These are phyloP conservation scores for Elsinoe fawcettii DNA, from an alignment of 2,329 filamentous ascomycete genomes.

Conservation along the genomic window DNA sequence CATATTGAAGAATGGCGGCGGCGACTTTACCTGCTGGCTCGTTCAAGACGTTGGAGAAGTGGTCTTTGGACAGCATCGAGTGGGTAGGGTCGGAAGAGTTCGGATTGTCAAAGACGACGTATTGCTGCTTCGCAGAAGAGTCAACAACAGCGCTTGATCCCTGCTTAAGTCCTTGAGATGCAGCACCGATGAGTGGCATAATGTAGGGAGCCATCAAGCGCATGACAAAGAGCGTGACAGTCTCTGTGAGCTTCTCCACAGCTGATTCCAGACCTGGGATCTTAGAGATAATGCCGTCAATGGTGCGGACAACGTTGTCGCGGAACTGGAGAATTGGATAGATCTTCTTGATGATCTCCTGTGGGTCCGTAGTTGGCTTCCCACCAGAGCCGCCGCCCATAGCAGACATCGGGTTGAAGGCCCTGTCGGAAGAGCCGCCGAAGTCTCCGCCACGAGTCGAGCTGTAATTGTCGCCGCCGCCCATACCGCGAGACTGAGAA, in stretches of 20 bases:
- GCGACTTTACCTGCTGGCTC: slow-evolving; percentile 43
- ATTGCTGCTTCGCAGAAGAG: slow-evolving; percentile 43
- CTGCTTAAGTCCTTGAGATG: slow-evolving; percentile 74
- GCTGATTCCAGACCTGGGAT: slow-evolving; percentile 82
- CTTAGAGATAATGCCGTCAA: slow-evolving; percentile 79
- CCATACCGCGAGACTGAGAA: slow-evolving; percentile 41
- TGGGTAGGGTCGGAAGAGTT: slow-evolving; percentile 43
- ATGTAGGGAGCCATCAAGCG: slow-evolving; percentile 87
- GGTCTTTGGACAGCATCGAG: slow-evolving; percentile 45
- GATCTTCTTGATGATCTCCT: slow-evolving; percentile 49
- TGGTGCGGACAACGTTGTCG: slow-evolving; percentile 83
- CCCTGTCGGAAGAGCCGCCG: slow-evolving; percentile 20
- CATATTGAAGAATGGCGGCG: slow-evolving; percentile 65
- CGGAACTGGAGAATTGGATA: slow-evolving; percentile 92
- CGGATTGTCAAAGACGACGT: slow-evolving; percentile 43
- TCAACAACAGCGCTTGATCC: slow-evolving; percentile 67
- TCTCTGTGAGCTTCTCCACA: slow-evolving; percentile 92
- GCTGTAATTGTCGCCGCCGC: slow-evolving; percentile 34
- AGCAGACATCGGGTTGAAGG: slow-evolving; percentile 12
- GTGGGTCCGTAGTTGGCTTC: slow-evolving; percentile 60
- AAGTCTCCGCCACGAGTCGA: slow-evolving; percentile 28
- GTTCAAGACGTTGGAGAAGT: slow-evolving; percentile 46
- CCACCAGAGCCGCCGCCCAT: slow-evolving; percentile 54
- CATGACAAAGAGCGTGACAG: slow-evolving; percentile 82
- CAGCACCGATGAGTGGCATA: slow-evolving; percentile 79